Percentiles rank a stretch among this genome's conserved stretches.
Conservation (phyloP, 179 eudicot genomes). For the Nepenthes alata region DNA sequence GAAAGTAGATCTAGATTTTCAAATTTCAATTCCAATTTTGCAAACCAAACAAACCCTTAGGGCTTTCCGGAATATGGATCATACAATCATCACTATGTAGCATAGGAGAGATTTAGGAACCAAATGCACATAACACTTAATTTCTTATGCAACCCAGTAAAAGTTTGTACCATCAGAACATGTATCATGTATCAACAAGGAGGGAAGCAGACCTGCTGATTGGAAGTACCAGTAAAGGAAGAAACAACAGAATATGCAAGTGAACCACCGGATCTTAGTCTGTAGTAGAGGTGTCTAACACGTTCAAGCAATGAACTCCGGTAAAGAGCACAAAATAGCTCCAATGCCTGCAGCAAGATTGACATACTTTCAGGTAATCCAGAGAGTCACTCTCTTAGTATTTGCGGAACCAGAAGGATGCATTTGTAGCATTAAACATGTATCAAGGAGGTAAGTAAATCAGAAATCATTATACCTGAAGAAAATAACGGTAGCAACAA, state of each 20-base stretch:
- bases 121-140: no score
- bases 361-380: background rate
- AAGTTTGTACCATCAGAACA: no score
- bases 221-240: slow-evolving; percentile 42
- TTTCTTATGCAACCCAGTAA: no score
- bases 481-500: slow-evolving; percentile 42
- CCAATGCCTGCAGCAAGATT: slow-evolving; percentile 18
- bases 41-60: no score
- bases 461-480: slow-evolving; percentile 40
- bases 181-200: background rate
- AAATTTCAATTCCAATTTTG: no score
- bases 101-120: no score
- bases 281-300: slow-evolving; percentile 59
- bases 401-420: slow-evolving; percentile 13
- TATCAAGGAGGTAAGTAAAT: no score
- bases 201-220: slow-evolving; percentile 44
- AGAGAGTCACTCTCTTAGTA: background rate
- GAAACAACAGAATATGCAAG: slow-evolving; percentile 53
- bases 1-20: no score
- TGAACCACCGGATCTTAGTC: slow-evolving; percentile 43
- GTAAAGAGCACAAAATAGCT: slow-evolving; percentile 20
- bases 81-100: no score
- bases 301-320: slow-evolving; percentile 61
- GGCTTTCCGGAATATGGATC: no score
- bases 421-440: background rate